Evolutionary conservation across 2,329 filamentous ascomycete genomes (phyloP).

Genomic region (Alternaria ventricosa): DNA sequence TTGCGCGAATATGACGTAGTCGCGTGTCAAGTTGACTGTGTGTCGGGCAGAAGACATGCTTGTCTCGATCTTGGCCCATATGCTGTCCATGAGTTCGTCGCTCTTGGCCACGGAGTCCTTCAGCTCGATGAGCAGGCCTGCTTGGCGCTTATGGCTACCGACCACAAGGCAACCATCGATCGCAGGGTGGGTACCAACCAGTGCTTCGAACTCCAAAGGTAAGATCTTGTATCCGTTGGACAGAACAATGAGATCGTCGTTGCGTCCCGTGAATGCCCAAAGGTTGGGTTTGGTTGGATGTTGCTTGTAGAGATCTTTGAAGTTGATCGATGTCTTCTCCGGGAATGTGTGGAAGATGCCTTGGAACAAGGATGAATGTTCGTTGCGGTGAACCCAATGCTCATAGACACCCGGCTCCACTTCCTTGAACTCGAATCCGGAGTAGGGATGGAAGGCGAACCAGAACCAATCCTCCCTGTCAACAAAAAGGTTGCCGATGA

Average conservation of each 20-base stretch:
- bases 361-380: conserved; percentile 28
- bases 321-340: conserved; percentile 16
- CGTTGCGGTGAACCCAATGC: conserved; percentile 44
- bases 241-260: conserved; percentile 27
- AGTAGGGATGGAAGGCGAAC: conserved; percentile 31
- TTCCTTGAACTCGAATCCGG: conserved; percentile 32
- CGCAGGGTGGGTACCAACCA: conserved; percentile 32
- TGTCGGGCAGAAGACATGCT: conserved; percentile 51
- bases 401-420: conserved; percentile 41
- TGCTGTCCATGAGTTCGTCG: conserved; percentile 48
- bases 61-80: conserved; percentile 55
- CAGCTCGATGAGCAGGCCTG: conserved; percentile 42
- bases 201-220: conserved; percentile 27
- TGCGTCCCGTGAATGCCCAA: conserved; percentile 28
- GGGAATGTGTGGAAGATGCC: conserved; percentile 34
- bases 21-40: conserved; percentile 52
- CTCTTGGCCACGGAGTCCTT: conserved; percentile 12
- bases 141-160: conserved; percentile 35
- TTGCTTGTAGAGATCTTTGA: conserved; percentile 27
- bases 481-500: conserved; percentile 24
- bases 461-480: conserved; percentile 28
- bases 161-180: conserved; percentile 41
- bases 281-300: conserved; percentile 28
- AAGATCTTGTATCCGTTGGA: conserved; percentile 30
- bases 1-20: conserved; percentile 52